Conservation (phyloP, 257 asterid species). For the Solanum microdontum region DNA sequence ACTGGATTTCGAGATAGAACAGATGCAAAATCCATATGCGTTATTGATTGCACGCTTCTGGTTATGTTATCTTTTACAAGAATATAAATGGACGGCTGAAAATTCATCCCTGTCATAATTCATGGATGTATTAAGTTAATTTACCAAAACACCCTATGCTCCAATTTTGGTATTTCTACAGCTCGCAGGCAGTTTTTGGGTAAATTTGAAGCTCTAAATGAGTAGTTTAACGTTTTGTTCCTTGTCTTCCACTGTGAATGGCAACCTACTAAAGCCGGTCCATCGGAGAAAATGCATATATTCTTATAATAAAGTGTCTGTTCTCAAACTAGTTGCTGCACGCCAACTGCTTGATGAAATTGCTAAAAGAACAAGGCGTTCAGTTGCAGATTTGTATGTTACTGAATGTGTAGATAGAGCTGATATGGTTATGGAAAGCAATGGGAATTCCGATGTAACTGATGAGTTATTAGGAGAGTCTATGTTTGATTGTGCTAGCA, state of each 20-base stretch:
- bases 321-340: background rate
- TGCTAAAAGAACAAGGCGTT: background rate
- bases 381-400: background rate
- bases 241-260: background rate
- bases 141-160: background rate
- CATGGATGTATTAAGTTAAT: background rate
- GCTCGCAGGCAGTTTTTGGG: background rate
- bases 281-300: background rate
- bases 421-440: background rate
- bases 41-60: constrained; percentile 15
- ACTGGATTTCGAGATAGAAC: constrained; percentile 13
- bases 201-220: background rate
- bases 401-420: background rate
- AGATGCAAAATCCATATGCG: constrained; percentile 29
- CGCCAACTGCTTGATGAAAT: constrained; percentile 6
- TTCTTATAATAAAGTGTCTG: background rate
- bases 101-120: background rate
- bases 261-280: background rate
- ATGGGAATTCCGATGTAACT: background rate
- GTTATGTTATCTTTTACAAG: background rate
- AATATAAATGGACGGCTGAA: background rate
- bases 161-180: background rate
- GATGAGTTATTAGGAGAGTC: background rate
- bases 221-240: background rate
- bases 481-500: background rate